These are phyloP conservation scores for Picochlorum sp. DNA, from an alignment of 139 green algal species.

Conservation along the genomic window DNA sequence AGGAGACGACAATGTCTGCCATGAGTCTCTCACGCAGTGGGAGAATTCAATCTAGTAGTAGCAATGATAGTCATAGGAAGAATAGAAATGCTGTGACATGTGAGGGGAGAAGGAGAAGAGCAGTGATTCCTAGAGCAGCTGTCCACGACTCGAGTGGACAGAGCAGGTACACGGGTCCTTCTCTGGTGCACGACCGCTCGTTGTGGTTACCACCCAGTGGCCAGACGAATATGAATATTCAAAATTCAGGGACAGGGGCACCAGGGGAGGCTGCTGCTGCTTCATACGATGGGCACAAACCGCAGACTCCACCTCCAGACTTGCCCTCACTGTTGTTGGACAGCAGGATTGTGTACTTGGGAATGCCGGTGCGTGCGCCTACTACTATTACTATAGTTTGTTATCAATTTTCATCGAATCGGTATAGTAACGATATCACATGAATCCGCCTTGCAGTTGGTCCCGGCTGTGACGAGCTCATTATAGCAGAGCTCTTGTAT, in stretches of 20 bases:
- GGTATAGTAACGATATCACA: too few relatives aligned
- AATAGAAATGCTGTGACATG: too few relatives aligned
- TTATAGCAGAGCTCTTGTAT: constrained; percentile 95
- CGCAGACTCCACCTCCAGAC: constrained; percentile 77
- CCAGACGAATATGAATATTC: not conserved
- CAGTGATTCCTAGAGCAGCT: not conserved
- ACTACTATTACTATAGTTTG: not conserved
- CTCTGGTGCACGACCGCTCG: not conserved
- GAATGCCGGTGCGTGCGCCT: constrained; percentile 75
- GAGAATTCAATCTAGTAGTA: too few relatives aligned
- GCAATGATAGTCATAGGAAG: too few relatives aligned
- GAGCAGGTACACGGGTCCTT: not conserved
- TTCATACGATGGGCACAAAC: constrained; percentile 38
- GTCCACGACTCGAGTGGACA: not conserved
- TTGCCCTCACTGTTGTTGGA: constrained; percentile 94
- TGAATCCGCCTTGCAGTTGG: constrained; percentile 43
- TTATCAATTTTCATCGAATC: not conserved
- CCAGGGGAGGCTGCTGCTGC: constrained; percentile 29
- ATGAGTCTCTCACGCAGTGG: too few relatives aligned
- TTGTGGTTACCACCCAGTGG: constrained; percentile 19
- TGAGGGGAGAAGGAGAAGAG: too few relatives aligned
- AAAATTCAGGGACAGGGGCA: constrained; percentile 9
- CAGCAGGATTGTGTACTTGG: constrained; percentile 93
- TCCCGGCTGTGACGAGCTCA: constrained; percentile 97
- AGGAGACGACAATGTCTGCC: too few relatives aligned